Conservation (phyloP, 2,329 filamentous ascomycete genomes). For the Pezicula neosporulosa region DNA sequence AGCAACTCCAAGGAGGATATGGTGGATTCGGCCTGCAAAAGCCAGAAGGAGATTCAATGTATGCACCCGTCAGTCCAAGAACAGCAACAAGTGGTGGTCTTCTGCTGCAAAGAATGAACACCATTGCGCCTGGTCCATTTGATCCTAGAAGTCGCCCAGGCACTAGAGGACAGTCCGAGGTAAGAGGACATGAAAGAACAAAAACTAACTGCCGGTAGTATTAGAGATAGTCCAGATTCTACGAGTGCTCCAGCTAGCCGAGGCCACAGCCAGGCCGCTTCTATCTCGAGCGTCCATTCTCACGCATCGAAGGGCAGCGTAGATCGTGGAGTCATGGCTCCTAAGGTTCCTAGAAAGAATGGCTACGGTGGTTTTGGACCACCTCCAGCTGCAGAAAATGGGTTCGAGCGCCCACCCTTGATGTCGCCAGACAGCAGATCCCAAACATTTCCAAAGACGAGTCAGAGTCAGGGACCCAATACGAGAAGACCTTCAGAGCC, state of each 20-base stretch:
- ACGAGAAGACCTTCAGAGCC: conserved; percentile 20
- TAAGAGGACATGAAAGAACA: conserved; percentile 24
- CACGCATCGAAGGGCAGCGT: conserved; percentile 17
- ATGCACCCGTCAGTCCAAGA: conserved; percentile 46
- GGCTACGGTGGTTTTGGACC: conserved; percentile 58
- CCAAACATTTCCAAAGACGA: conserved; percentile 27
- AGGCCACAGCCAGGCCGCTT: conserved; percentile 11
- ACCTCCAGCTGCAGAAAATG: conserved; percentile 34
- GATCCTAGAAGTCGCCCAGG: conserved; percentile 28
- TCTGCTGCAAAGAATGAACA: conserved; percentile 61
- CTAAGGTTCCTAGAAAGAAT: conserved; percentile 36
- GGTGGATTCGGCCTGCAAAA: conserved; percentile 9
- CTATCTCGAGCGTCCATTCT: conserved; percentile 19
- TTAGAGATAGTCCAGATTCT: conserved; percentile 11
- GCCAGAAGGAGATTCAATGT: conserved; percentile 34
- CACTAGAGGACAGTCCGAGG: conserved; percentile 14
- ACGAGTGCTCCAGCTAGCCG: conserved; percentile 7
- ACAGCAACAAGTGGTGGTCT: conserved; percentile 40
- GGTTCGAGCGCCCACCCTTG: conserved; percentile 34
- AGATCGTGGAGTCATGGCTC: conserved; percentile 12
- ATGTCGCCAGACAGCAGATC: conserved; percentile 24
- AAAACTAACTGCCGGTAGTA: conserved; percentile 16
- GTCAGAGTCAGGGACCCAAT: conserved; percentile 11
- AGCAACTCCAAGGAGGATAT: conserved; percentile 6
- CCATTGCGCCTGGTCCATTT: conserved; percentile 65